Evolutionary conservation across 495 filamentous ascomycete genomes (phyloP).

Genomic region (Penicillium malachiteum): DNA sequence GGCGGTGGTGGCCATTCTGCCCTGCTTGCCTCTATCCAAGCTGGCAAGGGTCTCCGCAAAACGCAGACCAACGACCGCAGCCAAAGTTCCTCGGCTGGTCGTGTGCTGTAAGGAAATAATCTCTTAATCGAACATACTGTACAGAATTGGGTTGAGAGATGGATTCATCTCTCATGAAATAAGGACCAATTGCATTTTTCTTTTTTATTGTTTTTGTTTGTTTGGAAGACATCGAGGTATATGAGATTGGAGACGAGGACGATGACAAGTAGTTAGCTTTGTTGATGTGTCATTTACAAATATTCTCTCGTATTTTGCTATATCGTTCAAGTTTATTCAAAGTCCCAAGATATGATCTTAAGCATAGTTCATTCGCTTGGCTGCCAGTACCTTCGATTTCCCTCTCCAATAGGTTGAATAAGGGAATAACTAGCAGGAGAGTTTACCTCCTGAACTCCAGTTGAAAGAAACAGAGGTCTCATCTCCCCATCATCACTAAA

Average conservation of each 20-base stretch:
- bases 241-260: constrained; percentile 5
- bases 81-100: constrained; percentile 63
- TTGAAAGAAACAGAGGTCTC: constrained; percentile 37
- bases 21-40: constrained; percentile 77
- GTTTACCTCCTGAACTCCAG: constrained; percentile 32
- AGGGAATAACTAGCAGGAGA: constrained; percentile 25
- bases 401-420: constrained; percentile 23
- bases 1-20: constrained; percentile 53
- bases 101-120: constrained; percentile 51
- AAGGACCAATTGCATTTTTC: not conserved
- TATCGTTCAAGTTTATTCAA: not conserved
- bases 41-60: constrained; percentile 75
- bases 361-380: too few relatives aligned
- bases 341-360: not conserved
- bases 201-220: not conserved
- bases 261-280: constrained; percentile 5
- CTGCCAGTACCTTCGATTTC: not conserved
- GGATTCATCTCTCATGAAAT: not conserved
- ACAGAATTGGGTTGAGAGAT: constrained; percentile 15
- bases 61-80: constrained; percentile 85
- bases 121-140: constrained; percentile 16
- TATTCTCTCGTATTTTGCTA: constrained; percentile 3
- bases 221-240: not conserved
- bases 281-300: constrained; percentile 5
- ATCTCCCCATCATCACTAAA: constrained; percentile 41